Evolutionary conservation across 768 basidiomycete species (phyloP), one percentile per base, ranked within the genome.

Genomic region (Amanita thiersii): DNA sequence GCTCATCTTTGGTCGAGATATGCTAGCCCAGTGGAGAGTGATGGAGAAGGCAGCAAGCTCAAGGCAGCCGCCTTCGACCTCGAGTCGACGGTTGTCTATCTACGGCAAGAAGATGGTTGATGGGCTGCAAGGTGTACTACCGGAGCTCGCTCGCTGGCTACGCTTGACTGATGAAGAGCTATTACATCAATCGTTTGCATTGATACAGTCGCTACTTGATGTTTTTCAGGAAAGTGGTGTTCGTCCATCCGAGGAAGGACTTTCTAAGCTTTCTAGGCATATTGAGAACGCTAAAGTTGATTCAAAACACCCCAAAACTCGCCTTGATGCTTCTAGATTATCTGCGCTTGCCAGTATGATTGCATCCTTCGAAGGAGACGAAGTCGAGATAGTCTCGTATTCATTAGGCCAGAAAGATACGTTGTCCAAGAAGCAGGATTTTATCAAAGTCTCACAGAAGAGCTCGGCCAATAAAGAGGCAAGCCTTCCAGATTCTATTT

Each of bases 91-190:
- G 52, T 56, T 80, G 37, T 81, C 86, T 10, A 59, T 60, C 2
- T 63, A 75, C 6, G 86, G 84, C 17, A 75, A 70, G 57, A 70
- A 75, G 55, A 88, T 98, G 83, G 75, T 90, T 37, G 69, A 66
- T 19, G 74, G 80, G 46, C 69, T 98, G 44, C 81, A 90, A 56
- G 74, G 70, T 21, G 83, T 96, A 47, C 64, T 99, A 37, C 71
- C 74, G 2, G 85, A 90, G 52, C 69, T 94, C 37, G 69, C 81
- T 12, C 72, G 77, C 39, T 99, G 96, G 96, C 65, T 98, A 35
- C 81, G 93, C 18, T 69, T 98, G 25, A 97, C 92, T 9, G 90
- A 98, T 59, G 75, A 83, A 51, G 94, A 98, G 55, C 71, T 96
- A 4, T 67, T 98, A 2, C 82, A 92, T 58, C 89, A 93, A 52